Conservation (phyloP, 2,329 filamentous ascomycete genomes). For the Diaporthe sp. region DNA sequence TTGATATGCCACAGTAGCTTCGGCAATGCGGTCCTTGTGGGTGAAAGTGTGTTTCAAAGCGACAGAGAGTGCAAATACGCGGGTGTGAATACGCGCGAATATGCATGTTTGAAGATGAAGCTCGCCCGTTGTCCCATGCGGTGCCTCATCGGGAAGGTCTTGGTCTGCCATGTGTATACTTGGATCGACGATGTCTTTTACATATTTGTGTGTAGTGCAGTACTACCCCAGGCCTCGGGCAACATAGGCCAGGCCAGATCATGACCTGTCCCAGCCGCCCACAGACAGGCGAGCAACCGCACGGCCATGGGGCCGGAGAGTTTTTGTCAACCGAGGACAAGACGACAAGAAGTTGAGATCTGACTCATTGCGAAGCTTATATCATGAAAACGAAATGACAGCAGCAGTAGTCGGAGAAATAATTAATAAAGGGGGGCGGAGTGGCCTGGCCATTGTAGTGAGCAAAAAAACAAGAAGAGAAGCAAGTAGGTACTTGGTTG, state of each 20-base stretch:
- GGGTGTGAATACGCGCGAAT: conserved; percentile 18
- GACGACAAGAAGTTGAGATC: conserved; percentile 9
- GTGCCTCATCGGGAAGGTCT: conserved; percentile 24
- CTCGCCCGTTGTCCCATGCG: neutral
- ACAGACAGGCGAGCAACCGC: conserved; percentile 12
- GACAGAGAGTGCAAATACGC: conserved; percentile 16
- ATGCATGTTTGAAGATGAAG: neutral
- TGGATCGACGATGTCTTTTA: conserved; percentile 21
- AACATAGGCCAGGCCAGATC: conserved; percentile 1
- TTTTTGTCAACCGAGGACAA: conserved; percentile 12
- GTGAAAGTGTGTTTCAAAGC: conserved; percentile 18
- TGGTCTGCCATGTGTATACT: conserved; percentile 1
- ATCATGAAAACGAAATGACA: conserved; percentile 28
- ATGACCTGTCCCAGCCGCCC: neutral
- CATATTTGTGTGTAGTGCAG: neutral
- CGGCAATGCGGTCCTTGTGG: conserved; percentile 8
- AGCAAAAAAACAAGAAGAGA: neutral
- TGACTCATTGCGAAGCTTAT: conserved; percentile 27
- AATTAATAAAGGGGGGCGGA: neutral
- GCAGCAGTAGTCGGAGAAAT: neutral
- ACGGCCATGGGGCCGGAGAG: conserved; percentile 21
- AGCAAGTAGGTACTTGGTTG: no score
- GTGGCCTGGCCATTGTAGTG: neutral
- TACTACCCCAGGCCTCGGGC: neutral
- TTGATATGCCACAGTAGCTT: conserved; percentile 17